Evolutionary conservation across 83 land plant genomes (phyloP).

Genomic region (Larix sibirica): DNA sequence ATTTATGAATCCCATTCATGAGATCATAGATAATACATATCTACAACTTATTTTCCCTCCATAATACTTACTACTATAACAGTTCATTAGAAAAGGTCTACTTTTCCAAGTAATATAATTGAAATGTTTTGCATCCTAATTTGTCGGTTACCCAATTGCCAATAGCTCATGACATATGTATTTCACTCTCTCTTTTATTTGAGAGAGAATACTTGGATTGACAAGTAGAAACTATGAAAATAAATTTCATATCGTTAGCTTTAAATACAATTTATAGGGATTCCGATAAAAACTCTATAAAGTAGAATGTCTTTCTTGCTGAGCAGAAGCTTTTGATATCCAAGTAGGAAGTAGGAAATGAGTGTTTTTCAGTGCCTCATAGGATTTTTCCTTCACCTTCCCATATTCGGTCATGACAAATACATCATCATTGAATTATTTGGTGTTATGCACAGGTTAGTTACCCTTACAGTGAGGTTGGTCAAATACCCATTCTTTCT

Average conservation of each 20-base stretch:
- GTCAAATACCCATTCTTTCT: too few relatives aligned
- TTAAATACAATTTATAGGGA: conserved; percentile 1
- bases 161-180: neutral
- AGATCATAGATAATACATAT: neutral
- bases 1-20: neutral
- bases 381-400: conserved; percentile 91
- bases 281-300: neutral
- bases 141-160: neutral
- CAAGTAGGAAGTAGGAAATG: conserved; percentile 90
- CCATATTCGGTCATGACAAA: too few relatives aligned
- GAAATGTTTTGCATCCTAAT: neutral
- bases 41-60: neutral
- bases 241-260: neutral
- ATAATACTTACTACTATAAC: neutral
- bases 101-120: neutral
- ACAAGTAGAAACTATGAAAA: neutral
- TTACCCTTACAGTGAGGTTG: too few relatives aligned
- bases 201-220: too few relatives aligned
- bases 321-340: conserved; percentile 89
- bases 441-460: too few relatives aligned
- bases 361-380: conserved; percentile 92
- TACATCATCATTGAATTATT: conserved; percentile 63
- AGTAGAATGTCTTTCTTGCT: conserved; percentile 49
- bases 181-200: neutral
- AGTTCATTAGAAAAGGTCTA: neutral